Evolutionary conservation across 148 eudicot genomes (phyloP), one percentile per base, ranked within the genome.

Genomic region (Polygonum aviculare): DNA sequence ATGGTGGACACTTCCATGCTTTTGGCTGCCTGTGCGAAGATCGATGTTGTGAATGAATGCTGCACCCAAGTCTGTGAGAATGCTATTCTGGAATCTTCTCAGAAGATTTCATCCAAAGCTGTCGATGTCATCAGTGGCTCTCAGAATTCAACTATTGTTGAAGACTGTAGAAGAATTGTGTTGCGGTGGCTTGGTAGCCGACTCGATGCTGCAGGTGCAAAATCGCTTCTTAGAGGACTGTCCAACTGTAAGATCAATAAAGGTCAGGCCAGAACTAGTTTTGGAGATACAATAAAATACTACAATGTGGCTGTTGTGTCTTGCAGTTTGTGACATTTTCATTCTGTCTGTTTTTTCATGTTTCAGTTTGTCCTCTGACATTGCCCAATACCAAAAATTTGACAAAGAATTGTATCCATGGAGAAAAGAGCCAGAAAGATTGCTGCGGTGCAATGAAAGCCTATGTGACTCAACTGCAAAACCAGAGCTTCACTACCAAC

Each of bases 401-500:
- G 70, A 80, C 77, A 21, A 81, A 80, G 81, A 82, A 82, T 57
- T 95, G 98, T 82, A 84, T 83, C 31, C 76, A 80, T 84, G 86
- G 55, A 41, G 79, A 79, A 69, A 86, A 77, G 60, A 85, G 90
- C 82, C 81, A 74, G 36, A 81, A 84, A 60, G 84, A 83, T 12
- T 95, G 98, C 76, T 95, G 98, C 74, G 80, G 49, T 85, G 87
- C 91, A 8, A 78, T 90, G 57, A 94, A 84, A 72, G 85, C 73
- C 79, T 95, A 88, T 74, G 85, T 89, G 73, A 86, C 90, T 83
- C 96, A 82, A 84, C 89, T 95, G 85, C 98, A 95, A 82, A 86
- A 87, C 63, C 98, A 92, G 84, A 95, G 96, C 82, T 95, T 95
- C 74, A 84, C 84, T 33, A 95, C 98, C 73, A 95, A 95, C 79